Evolutionary conservation across 129 eudicot genomes (phyloP).

Genomic region (Artemisia tridentata): DNA sequence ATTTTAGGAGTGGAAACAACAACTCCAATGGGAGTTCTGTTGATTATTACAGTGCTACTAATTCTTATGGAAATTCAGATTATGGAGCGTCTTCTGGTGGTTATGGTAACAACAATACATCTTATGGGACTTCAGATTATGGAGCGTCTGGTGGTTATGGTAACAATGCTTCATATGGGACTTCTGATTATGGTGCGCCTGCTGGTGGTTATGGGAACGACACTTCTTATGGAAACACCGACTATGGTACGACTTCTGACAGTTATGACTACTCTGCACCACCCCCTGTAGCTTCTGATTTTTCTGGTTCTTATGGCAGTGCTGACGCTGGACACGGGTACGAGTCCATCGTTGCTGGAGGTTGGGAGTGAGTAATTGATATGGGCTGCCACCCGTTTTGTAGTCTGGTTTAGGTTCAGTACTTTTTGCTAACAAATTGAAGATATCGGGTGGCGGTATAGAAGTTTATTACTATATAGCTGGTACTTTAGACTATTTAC

Average conservation of each 20-base stretch:
- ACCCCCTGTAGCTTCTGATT: neutral
- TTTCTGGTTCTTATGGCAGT: slow-evolving; percentile 18
- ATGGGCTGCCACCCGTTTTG: slow-evolving; percentile 1
- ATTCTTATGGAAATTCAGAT: slow-evolving; percentile 1
- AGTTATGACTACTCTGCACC: slow-evolving; percentile 1
- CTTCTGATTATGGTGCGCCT: no score
- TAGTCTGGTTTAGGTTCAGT: slow-evolving; percentile 5
- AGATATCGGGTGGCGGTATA: slow-evolving; percentile 17
- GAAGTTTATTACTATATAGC: slow-evolving; percentile 2
- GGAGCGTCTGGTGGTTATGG: slow-evolving; percentile 14
- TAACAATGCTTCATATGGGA: neutral
- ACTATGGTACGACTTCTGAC: slow-evolving; percentile 19
- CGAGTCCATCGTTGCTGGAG: slow-evolving; percentile 37
- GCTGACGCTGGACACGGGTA: slow-evolving; percentile 16
- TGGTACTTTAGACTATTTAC: slow-evolving; percentile 1
- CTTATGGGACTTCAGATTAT: slow-evolving; percentile 1
- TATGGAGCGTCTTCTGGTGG: neutral
- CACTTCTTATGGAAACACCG: neutral
- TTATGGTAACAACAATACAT: neutral
- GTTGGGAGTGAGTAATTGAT: slow-evolving; percentile 43
- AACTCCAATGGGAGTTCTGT: slow-evolving; percentile 1
- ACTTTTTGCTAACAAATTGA: slow-evolving; percentile 23
- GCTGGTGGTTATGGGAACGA: slow-evolving; percentile 12
- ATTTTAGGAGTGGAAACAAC: slow-evolving; percentile 30
- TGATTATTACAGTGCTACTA: slow-evolving; percentile 9